Percentiles rank a stretch among this genome's conserved stretches.
Conservation (phyloP, 495 filamentous ascomycete genomes). For the Lasiosphaeria ovina region DNA sequence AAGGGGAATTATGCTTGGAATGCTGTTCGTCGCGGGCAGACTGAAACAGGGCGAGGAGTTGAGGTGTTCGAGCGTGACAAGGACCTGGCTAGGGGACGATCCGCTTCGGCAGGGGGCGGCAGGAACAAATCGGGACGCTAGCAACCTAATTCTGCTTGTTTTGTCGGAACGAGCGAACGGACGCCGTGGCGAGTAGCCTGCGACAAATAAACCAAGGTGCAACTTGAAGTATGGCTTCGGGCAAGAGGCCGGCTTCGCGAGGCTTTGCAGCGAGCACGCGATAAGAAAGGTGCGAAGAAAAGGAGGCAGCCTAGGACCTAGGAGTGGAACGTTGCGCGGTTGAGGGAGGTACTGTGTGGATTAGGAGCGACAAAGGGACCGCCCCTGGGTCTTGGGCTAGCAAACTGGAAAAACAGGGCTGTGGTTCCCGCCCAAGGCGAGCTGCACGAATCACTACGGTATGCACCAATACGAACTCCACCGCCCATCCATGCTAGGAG, state of each 20-base stretch:
- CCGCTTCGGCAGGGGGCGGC: constrained; percentile 9
- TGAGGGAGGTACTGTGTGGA: constrained; percentile 2
- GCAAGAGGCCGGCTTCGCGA: background rate
- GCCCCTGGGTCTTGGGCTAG: background rate
- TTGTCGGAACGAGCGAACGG: constrained; percentile 15
- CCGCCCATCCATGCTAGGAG: no score
- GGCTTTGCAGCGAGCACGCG: background rate
- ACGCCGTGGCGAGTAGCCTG: constrained; percentile 12
- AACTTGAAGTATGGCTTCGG: background rate
- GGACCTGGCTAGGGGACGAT: constrained; percentile 26
- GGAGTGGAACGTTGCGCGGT: background rate
- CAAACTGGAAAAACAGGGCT: background rate
- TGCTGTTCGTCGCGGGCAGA: constrained; percentile 34
- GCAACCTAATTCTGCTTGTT: background rate
- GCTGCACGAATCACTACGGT: no score
- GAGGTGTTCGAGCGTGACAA: constrained; percentile 36
- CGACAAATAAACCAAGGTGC: background rate
- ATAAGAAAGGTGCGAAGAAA: background rate
- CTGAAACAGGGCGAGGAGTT: constrained; percentile 48
- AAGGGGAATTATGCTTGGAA: constrained; percentile 27
- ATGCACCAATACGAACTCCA: no score
- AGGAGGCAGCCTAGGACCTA: constrained; percentile 11
- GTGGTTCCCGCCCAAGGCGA: no score
- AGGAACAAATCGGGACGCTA: constrained; percentile 1
- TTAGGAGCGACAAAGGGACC: background rate